These are phyloP conservation scores for Claviceps pazoutovae DNA, from an alignment of 2,329 filamentous ascomycete genomes.

Conservation along the genomic window DNA sequence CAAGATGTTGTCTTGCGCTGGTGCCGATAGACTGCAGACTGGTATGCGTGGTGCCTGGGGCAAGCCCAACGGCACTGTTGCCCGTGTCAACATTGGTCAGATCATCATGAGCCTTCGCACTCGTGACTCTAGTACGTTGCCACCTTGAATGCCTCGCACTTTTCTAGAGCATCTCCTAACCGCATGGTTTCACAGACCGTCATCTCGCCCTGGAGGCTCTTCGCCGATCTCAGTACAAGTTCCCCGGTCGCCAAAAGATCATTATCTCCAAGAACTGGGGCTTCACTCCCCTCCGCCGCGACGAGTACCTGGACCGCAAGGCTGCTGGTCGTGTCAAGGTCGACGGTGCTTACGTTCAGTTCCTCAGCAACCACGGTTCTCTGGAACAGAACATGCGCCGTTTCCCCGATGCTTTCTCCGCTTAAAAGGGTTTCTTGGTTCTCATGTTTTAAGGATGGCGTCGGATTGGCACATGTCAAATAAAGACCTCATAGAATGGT, in stretches of 20 bases:
- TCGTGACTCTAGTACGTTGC: conserved; percentile 68
- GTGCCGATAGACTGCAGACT: conserved; percentile 99
- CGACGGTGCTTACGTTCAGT: conserved; percentile 98
- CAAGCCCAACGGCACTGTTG: conserved; percentile 97
- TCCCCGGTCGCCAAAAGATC: conserved; percentile 99
- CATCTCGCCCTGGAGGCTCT: conserved; percentile 93
- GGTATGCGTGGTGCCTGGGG: conserved; percentile 99
- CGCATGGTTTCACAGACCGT: conserved; percentile 45
- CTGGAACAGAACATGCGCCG: conserved; percentile 78
- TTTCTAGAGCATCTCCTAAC: neutral
- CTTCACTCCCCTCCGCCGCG: conserved; percentile 94
- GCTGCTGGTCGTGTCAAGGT: conserved; percentile 85
- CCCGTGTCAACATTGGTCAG: conserved; percentile 99
- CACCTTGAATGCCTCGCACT: neutral
- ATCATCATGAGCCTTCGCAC: conserved; percentile 96
- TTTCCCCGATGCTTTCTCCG: conserved; percentile 85
- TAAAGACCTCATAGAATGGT: conserved; percentile 20
- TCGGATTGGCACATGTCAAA: conserved; percentile 30
- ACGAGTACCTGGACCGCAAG: conserved; percentile 96
- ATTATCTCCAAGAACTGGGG: conserved; percentile 99
- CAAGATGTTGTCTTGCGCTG: conserved; percentile 99
- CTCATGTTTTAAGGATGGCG: conserved; percentile 29
- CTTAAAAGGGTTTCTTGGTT: conserved; percentile 26
- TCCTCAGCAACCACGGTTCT: conserved; percentile 86
- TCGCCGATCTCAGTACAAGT: conserved; percentile 99